A percentile compares a stretch with the other conserved stretches of the same genome.
Conservation (phyloP, 116 monocot species). For the Trichopus zeylanicus region DNA sequence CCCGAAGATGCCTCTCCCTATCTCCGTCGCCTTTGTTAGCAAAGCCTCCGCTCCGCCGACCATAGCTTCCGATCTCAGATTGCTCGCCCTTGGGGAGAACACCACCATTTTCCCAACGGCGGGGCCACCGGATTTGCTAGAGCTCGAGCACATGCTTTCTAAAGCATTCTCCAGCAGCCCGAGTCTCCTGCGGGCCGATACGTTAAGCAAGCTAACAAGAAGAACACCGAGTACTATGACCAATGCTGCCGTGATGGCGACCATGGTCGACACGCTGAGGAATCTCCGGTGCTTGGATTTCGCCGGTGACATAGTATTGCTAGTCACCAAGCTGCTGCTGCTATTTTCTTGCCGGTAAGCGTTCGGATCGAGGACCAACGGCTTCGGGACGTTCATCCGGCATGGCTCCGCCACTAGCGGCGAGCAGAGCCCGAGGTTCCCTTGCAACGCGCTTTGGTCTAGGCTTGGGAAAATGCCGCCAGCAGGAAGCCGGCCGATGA, state of each 20-base stretch:
- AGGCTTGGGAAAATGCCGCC: conserved; percentile 54
- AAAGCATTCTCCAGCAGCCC: conserved; percentile 41
- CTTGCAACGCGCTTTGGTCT: conserved; percentile 45
- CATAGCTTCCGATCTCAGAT: conserved; percentile 33
- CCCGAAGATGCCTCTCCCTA: conserved; percentile 58
- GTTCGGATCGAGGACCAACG: conserved; percentile 75
- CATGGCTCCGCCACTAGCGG: conserved; percentile 68
- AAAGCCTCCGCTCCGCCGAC: conserved; percentile 33
- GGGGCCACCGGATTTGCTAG: conserved; percentile 37
- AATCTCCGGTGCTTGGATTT: conserved; percentile 25
- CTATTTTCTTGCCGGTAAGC: conserved; percentile 23
- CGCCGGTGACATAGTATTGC: neutral
- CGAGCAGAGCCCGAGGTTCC: conserved; percentile 73
- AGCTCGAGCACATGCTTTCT: conserved; percentile 64
- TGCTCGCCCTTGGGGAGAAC: conserved; percentile 36
- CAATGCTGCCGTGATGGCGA: conserved; percentile 56
- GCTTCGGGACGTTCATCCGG: conserved; percentile 72
- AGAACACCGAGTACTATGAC: conserved; percentile 47
- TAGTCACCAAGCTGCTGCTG: neutral
- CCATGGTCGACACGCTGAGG: conserved; percentile 56
- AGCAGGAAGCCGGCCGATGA: conserved; percentile 57
- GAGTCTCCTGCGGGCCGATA: conserved; percentile 39
- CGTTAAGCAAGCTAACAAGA: conserved; percentile 48
- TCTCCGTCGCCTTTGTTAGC: conserved; percentile 55
- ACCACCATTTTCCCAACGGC: conserved; percentile 55